phyloP scores from a whole-genome alignment of 2,329 filamentous ascomycete genomes.

The Phialocephala subalpina region DNA sequence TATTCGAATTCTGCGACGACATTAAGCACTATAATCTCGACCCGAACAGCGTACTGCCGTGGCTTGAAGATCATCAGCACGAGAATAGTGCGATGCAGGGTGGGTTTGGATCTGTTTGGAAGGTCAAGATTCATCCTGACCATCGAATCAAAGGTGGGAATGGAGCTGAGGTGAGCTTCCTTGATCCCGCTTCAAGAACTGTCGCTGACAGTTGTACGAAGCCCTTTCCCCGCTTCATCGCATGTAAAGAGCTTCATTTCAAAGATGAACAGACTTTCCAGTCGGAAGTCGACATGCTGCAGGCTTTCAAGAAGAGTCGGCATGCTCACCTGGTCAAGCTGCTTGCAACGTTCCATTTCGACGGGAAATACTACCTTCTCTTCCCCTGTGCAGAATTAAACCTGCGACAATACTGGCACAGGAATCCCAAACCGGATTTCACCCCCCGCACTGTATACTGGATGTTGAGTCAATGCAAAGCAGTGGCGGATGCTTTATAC shows the following conservation, averaged over 20 bases:
- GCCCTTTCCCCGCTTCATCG: slow-evolving; percentile 3
- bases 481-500: slow-evolving; percentile 34
- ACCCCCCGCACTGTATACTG: slow-evolving; percentile 25
- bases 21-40: slow-evolving; percentile 14
- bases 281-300: slow-evolving; percentile 19
- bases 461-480: slow-evolving; percentile 38
- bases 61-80: slow-evolving; percentile 14
- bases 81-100: neutral
- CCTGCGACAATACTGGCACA: slow-evolving; percentile 30
- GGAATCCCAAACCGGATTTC: slow-evolving; percentile 14
- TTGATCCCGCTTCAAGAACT: neutral
- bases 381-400: slow-evolving; percentile 1
- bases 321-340: slow-evolving; percentile 12
- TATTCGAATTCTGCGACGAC: slow-evolving; percentile 15
- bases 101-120: slow-evolving; percentile 21
- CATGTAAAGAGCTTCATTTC: slow-evolving; percentile 18
- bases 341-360: slow-evolving; percentile 12
- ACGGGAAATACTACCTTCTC: neutral
- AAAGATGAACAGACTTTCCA: slow-evolving; percentile 6
- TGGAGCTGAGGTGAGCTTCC: neutral
- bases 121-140: slow-evolving; percentile 21
- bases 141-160: slow-evolving; percentile 15
- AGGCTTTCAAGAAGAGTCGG: slow-evolving; percentile 11
- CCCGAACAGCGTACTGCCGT: slow-evolving; percentile 23
- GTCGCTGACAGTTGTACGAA: too few relatives aligned